Conservation (phyloP, 208 protist genomes). For the Trypanosoma cruzi region DNA sequence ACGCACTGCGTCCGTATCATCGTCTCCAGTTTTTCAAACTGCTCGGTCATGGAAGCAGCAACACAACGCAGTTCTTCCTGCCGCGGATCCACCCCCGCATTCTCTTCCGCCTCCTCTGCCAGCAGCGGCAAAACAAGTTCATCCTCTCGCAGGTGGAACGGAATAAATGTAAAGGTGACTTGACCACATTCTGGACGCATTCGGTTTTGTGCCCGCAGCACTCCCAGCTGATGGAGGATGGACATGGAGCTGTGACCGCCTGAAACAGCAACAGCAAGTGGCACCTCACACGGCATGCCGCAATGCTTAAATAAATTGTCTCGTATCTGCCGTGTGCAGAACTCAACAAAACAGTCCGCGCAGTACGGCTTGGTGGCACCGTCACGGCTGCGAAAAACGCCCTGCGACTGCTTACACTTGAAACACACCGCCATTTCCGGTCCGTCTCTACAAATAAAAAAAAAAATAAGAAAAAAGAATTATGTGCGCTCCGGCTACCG, state of each 20-base stretch:
- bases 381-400: constrained; percentile 62
- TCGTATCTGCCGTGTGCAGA: constrained; percentile 48
- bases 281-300: constrained; percentile 50
- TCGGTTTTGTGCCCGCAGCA: constrained; percentile 42
- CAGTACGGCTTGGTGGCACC: constrained; percentile 74
- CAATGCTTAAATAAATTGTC: constrained; percentile 69
- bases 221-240: constrained; percentile 64
- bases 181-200: constrained; percentile 21
- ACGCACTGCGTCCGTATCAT: constrained; percentile 44
- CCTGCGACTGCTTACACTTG: constrained; percentile 63
- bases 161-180: constrained; percentile 42
- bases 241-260: constrained; percentile 72
- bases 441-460: too few species aligned
- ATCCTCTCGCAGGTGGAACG: constrained; percentile 71
- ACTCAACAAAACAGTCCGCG: constrained; percentile 63
- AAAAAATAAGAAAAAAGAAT: too few species aligned
- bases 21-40: constrained; percentile 43
- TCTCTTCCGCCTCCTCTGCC: background rate
- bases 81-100: background rate
- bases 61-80: background rate
- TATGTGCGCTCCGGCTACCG: too few species aligned
- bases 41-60: constrained; percentile 30
- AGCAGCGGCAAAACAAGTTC: constrained; percentile 52
- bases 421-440: constrained; percentile 45
- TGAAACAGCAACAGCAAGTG: constrained; percentile 71